Evolutionary conservation across 140 eudicot species (phyloP), one percentile per base, ranked within the genome.

Genomic region (Cichorium intybus): DNA sequence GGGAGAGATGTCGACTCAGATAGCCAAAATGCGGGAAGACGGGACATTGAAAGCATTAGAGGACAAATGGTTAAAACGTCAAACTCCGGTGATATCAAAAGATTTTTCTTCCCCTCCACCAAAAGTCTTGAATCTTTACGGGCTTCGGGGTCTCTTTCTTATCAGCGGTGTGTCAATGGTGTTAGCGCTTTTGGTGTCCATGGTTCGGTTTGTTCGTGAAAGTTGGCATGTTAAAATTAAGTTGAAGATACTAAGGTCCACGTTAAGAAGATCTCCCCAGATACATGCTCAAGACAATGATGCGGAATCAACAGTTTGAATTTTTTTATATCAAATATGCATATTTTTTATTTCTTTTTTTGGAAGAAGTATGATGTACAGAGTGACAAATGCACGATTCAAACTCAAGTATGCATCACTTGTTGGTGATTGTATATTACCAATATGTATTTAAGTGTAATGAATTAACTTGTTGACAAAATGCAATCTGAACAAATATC

Each of bases 1-100:
- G 10, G 53, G 5, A 24, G 71, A 74, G n/a, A 27, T 74, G 41
- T 79, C 84, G 10, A 20, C 23, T 29, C 78, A 70, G 39, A 75
- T 79, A 29, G 66, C 60, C 28, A 63, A 52, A 60, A 71, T 79
- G n/a, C 64, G 84, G 6, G 84, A 79, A 79, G 78, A 79, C 24
- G 80, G 84, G 35, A 70, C 59, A 34, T 66, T 79, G 12, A 17
- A 20, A 39, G 29, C 55, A 33, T 16, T 79, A 59, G 77, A 79
- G 68, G 28, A 64, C 4, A 58, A 64, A 59, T 79, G 80, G 77
- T 75, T 74, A 58, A 57, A 15, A 10, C 35, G 24, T 2, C 26
- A 70, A 33, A 10, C 49, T 50, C 39, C 22, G 21, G 1, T n/a
- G 27, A 27, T 34, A 5, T 46, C 39, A 9, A 28, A 41, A 12